These are phyloP conservation scores for Cryptomeria japonica DNA, from an alignment of 75 land plant species.

Conservation along the genomic window DNA sequence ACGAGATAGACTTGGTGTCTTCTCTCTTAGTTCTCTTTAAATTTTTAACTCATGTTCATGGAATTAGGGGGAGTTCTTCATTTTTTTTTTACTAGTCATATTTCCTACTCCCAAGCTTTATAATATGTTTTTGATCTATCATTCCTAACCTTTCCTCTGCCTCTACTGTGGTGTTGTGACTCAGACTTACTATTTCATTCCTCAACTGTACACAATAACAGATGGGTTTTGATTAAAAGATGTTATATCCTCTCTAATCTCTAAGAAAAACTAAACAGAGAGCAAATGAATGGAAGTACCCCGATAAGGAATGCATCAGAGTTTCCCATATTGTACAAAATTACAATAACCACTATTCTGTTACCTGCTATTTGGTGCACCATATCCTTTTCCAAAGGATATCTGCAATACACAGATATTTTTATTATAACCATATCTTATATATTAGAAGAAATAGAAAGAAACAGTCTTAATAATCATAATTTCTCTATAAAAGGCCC, in stretches of 20 bases:
- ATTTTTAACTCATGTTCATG: no score
- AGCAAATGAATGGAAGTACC: constrained; percentile 10
- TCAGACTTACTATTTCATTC: neutral
- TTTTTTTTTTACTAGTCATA: no score
- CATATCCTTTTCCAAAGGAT: constrained; percentile 32
- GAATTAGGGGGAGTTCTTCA: no score
- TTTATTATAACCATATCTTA: neutral
- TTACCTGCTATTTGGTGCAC: constrained; percentile 28
- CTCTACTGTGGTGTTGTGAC: neutral
- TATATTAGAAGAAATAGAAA: no score
- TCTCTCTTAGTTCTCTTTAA: no score
- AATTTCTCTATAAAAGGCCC: no score
- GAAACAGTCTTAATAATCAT: no score
- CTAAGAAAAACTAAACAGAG: neutral
- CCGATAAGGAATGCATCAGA: constrained; percentile 26
- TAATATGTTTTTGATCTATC: constrained; percentile 21
- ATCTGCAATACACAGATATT: constrained; percentile 11
- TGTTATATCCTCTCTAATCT: no score
- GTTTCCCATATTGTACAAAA: constrained; percentile 28
- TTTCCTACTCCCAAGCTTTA: constrained; percentile 27
- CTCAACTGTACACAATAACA: neutral
- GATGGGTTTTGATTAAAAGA: no score
- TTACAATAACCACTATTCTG: constrained; percentile 24
- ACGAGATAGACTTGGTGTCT: no score
- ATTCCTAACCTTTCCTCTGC: constrained; percentile 22